Conservation (phyloP, 345 rosid genomes). For the Camelina hispida region DNA sequence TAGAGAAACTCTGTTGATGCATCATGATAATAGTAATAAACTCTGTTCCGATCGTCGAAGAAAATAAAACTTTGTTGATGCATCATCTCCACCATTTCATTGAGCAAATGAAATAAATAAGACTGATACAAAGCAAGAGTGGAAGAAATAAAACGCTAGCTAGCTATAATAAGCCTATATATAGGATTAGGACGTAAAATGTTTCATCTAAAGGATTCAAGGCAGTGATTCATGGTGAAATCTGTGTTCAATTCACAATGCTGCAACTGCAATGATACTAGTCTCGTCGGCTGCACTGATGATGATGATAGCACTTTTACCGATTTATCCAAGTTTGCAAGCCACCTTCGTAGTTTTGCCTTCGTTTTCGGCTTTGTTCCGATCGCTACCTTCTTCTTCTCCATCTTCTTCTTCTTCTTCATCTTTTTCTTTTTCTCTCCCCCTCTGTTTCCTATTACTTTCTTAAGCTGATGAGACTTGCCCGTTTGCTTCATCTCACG, state of each 20-base stretch:
- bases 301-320: not conserved
- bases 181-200: too few relatives aligned
- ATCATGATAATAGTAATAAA: too few relatives aligned
- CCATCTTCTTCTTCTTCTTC: not conserved
- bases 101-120: too few relatives aligned
- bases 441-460: not conserved
- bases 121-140: too few relatives aligned
- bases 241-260: slow-evolving; percentile 23
- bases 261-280: not conserved
- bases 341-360: not conserved
- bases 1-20: too few relatives aligned
- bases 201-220: not conserved
- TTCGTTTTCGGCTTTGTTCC: slow-evolving; percentile 17
- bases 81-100: too few relatives aligned
- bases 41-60: too few relatives aligned
- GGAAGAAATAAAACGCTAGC: too few relatives aligned
- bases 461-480: not conserved
- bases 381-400: not conserved
- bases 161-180: too few relatives aligned
- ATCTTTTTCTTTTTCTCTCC: too few relatives aligned
- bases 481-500: slow-evolving; percentile 13
- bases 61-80: too few relatives aligned
- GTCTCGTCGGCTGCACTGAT: too few relatives aligned
- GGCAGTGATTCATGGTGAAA: not conserved
- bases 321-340: slow-evolving; percentile 8